Percentiles rank a stretch among this genome's conserved stretches.
Evolutionary conservation across 768 basidiomycete genomes (phyloP).

Genomic region (Mycena venus): DNA sequence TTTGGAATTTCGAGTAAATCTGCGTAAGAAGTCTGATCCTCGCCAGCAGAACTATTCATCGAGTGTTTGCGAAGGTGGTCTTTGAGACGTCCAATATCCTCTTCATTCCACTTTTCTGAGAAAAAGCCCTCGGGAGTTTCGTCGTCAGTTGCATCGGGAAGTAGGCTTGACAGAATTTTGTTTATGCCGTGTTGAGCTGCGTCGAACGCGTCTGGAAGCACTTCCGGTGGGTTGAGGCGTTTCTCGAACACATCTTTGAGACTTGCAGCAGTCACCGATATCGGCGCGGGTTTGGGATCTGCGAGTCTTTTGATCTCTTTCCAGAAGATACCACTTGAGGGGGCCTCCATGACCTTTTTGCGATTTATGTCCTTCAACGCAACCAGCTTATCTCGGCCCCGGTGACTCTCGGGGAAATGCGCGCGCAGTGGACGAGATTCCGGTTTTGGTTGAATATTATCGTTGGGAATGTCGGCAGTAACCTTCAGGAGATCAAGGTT

Average conservation of each 20-base stretch:
- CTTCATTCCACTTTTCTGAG: not conserved
- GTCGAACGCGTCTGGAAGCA: not conserved
- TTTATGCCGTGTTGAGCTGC: not conserved
- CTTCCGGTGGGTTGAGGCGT: not conserved
- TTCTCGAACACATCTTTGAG: slow-evolving; percentile 1
- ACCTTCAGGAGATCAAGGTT: no score
- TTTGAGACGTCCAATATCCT: not conserved
- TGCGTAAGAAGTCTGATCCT: slow-evolving; percentile 14
- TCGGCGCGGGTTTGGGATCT: not conserved
- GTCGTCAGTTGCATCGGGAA: not conserved
- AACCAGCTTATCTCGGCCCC: not conserved
- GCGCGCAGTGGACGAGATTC: no score
- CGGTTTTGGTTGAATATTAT: no score
- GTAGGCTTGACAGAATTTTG: not conserved
- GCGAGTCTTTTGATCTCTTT: not conserved
- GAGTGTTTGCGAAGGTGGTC: not conserved
- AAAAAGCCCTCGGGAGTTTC: not conserved
- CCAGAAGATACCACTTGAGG: slow-evolving; percentile 11
- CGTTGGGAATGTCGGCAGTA: no score
- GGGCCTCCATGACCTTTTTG: slow-evolving; percentile 1
- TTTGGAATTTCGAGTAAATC: slow-evolving; percentile 19
- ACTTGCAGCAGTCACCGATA: not conserved
- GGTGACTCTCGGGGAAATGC: not conserved
- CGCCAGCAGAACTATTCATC: not conserved
- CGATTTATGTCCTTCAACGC: not conserved